A percentile compares a stretch with the other conserved stretches of the same genome.
phyloP scores from a whole-genome alignment of 108 stramenopile genomes.

The Fragilariopsis cylindrus region DNA sequence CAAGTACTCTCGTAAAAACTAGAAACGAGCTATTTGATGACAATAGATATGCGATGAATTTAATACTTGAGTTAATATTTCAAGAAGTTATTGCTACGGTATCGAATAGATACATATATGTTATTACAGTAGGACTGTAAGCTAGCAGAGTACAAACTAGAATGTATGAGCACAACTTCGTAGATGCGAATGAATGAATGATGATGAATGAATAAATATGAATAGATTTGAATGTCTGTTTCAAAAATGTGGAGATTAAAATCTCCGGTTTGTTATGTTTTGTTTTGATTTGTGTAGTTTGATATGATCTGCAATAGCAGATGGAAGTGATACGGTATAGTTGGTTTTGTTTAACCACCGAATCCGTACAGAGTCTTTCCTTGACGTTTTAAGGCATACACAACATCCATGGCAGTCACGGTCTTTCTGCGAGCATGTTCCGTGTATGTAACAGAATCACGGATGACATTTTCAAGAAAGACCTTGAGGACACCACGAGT shows the following conservation, averaged over 20 bases:
- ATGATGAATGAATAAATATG: background rate
- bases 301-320: background rate
- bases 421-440: constrained; percentile 93
- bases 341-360: constrained; percentile 14
- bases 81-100: too few relatives aligned
- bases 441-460: constrained; percentile 90
- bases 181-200: too few relatives aligned
- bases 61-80: too few relatives aligned
- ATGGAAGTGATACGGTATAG: background rate
- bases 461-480: constrained; percentile 86
- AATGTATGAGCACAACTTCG: too few relatives aligned
- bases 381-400: constrained; percentile 56
- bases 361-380: constrained; percentile 15
- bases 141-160: too few relatives aligned
- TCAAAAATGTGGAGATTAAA: constrained; percentile 21
- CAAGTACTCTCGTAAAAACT: too few relatives aligned
- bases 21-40: too few relatives aligned
- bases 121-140: too few relatives aligned
- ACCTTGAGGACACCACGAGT: constrained; percentile 91
- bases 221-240: constrained; percentile 6
- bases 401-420: constrained; percentile 93
- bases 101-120: too few relatives aligned
- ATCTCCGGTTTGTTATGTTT: constrained; percentile 21
- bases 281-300: background rate
- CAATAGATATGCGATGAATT: too few relatives aligned